Evolutionary conservation across 139 green algal genomes (phyloP).

Genomic region (Spirogloea muscicola): DNA sequence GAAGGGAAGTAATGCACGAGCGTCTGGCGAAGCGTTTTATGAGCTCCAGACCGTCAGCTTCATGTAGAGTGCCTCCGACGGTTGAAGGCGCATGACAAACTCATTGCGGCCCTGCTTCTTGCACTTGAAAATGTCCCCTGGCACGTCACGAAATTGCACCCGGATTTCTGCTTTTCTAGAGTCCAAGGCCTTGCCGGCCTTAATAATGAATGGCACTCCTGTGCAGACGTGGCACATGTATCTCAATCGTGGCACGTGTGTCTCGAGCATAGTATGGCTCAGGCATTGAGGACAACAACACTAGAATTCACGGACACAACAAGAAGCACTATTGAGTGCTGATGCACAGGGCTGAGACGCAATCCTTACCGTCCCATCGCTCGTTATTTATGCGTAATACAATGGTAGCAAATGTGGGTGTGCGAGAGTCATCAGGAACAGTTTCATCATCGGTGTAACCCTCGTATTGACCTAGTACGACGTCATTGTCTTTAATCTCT

Average conservation of each 20-base stretch:
- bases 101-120: constrained; percentile 73
- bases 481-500: constrained; percentile 56
- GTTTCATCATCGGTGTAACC: constrained; percentile 89
- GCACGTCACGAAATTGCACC: constrained; percentile 55
- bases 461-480: constrained; percentile 91
- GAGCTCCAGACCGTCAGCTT: constrained; percentile 83
- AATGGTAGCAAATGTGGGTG: constrained; percentile 83
- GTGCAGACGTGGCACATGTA: no score
- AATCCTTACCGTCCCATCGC: constrained; percentile 60
- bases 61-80: constrained; percentile 87
- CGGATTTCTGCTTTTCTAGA: constrained; percentile 60
- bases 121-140: constrained; percentile 51
- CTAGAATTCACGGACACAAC: no score
- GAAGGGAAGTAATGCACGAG: not conserved
- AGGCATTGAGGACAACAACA: no score
- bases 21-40: not conserved
- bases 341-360: no score
- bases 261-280: no score
- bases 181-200: constrained; percentile 92
- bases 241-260: no score
- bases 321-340: no score
- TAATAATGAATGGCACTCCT: constrained; percentile 49
- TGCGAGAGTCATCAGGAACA: constrained; percentile 71
- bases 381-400: constrained; percentile 86
- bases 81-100: constrained; percentile 84